phyloP scores from a whole-genome alignment of 225 moss, liverwort and hornwort genomes.

The Physcomitrium patens region DNA sequence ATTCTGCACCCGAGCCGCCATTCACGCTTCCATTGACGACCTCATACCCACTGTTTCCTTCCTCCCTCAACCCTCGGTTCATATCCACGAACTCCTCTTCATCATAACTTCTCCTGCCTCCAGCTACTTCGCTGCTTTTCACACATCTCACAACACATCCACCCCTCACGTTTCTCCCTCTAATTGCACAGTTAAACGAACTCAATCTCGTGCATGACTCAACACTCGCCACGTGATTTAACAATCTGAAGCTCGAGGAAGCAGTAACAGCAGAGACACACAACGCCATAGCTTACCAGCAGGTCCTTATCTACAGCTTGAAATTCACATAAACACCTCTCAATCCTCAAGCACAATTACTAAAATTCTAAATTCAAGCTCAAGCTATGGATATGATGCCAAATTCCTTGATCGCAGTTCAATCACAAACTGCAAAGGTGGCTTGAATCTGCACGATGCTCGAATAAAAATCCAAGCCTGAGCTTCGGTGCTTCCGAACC shows the following conservation, averaged over 20 bases:
- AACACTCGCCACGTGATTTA: conserved; percentile 6
- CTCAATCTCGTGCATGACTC: conserved; percentile 26
- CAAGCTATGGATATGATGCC: background rate
- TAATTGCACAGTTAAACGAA: conserved; percentile 21
- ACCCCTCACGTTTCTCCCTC: conserved; percentile 22
- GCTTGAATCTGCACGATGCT: background rate
- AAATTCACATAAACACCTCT: background rate
- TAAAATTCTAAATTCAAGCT: background rate
- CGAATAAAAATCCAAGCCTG: background rate
- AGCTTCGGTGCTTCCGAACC: conserved; percentile 9
- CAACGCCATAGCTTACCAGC: conserved; percentile 38
- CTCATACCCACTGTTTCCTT: conserved; percentile 18
- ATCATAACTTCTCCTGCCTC: conserved; percentile 25
- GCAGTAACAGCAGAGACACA: conserved; percentile 43
- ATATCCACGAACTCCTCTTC: conserved; percentile 32
- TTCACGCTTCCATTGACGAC: conserved; percentile 13
- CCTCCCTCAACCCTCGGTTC: conserved; percentile 19
- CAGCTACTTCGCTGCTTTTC: conserved; percentile 42
- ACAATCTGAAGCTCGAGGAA: conserved; percentile 34
- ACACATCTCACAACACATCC: conserved; percentile 29
- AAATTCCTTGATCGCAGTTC: background rate
- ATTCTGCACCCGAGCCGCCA: conserved; percentile 20
- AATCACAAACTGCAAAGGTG: background rate
- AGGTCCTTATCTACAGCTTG: background rate
- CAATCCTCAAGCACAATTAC: conserved; percentile 10